Percentiles rank a stretch among this genome's conserved stretches.
Conservation (phyloP, 306 rosid species). For the Inga leiocalycina region DNA sequence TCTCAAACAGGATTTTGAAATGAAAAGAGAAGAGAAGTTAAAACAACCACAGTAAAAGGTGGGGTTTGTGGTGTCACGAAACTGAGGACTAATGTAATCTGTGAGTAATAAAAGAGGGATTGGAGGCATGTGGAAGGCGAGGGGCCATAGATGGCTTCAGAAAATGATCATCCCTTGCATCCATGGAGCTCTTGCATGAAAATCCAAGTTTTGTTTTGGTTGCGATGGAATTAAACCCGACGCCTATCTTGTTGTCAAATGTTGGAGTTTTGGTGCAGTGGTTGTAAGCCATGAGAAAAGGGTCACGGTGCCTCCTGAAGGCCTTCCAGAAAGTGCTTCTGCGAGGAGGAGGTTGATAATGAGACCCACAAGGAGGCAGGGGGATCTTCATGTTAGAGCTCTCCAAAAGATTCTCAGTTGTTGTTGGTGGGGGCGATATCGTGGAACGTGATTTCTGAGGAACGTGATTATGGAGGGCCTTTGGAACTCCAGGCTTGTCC, state of each 20-base stretch:
- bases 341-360: conserved; percentile 37
- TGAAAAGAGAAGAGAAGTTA: not conserved
- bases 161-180: conserved; percentile 49
- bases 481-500: conserved; percentile 70
- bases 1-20: not conserved
- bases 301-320: conserved; percentile 59
- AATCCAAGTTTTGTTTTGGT: conserved; percentile 49
- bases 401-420: not conserved
- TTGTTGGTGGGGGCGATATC: not conserved
- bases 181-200: conserved; percentile 60
- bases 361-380: conserved; percentile 62
- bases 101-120: not conserved
- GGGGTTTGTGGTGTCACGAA: not conserved
- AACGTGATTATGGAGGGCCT: conserved; percentile 32
- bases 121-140: not conserved
- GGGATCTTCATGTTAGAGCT: conserved; percentile 46
- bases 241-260: conserved; percentile 39
- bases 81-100: not conserved
- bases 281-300: conserved; percentile 78
- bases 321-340: conserved; percentile 65
- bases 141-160: conserved; percentile 36
- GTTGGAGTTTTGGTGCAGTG: conserved; percentile 66
- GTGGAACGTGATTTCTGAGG: conserved; percentile 17
- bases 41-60: not conserved
- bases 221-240: conserved; percentile 19